Evolutionary conservation across 306 rosid genomes (phyloP).

Genomic region (Cajanus cajan): DNA sequence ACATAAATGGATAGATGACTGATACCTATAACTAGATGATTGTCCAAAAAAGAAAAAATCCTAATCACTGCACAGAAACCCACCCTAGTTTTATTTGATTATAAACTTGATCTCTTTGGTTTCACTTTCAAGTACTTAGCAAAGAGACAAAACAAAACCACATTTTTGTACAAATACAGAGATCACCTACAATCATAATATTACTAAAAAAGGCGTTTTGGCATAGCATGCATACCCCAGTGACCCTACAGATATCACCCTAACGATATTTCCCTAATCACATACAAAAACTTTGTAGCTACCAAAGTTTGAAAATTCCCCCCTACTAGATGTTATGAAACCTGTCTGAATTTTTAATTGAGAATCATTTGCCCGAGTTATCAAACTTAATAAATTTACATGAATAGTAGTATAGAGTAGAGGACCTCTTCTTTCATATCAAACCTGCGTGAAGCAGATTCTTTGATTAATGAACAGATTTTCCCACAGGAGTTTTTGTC

Average conservation of each 20-base stretch:
- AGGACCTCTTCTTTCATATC: slow-evolving; percentile 96
- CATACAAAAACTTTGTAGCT: not conserved
- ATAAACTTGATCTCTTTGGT: not conserved
- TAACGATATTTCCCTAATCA: slow-evolving; percentile 2
- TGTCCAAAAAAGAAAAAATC: not conserved
- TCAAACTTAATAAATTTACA: slow-evolving; percentile 30
- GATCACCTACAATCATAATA: not conserved
- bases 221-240: slow-evolving; percentile 8
- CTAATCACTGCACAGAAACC: not conserved
- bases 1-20: not conserved
- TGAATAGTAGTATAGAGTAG: slow-evolving; percentile 31
- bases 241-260: not conserved
- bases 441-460: slow-evolving; percentile 79
- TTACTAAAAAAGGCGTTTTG: not conserved
- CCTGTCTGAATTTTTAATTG: slow-evolving; percentile 2
- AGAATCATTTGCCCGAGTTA: not conserved
- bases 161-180: not conserved
- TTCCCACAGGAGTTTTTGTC: slow-evolving; percentile 57
- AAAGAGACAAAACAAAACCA: slow-evolving; percentile 7
- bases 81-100: not conserved
- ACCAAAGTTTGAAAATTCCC: not conserved
- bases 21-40: not conserved
- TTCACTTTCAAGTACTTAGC: slow-evolving; percentile 5
- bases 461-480: slow-evolving; percentile 66
- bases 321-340: not conserved